A percentile compares a stretch with the other conserved stretches of the same genome.
phyloP scores from a whole-genome alignment of 1,284 basidiomycete species.

The Ceratobasidium theobromae region DNA sequence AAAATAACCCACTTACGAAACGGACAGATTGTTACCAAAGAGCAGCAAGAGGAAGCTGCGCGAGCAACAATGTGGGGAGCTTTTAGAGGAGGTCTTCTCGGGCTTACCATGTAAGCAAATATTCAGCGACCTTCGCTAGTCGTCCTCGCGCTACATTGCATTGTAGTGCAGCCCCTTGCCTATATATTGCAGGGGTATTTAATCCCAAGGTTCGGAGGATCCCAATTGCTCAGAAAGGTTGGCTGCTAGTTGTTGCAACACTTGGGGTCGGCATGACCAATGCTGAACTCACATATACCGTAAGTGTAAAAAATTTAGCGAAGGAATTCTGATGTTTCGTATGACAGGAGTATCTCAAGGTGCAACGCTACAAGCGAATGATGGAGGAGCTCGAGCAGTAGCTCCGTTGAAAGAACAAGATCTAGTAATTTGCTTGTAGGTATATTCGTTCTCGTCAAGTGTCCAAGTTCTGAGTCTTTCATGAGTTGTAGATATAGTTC shows the following conservation, averaged over 20 bases:
- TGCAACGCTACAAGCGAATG: slow-evolving; percentile 18
- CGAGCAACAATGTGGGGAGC: slow-evolving; percentile 23
- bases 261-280: slow-evolving; percentile 20
- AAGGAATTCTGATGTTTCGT: neutral
- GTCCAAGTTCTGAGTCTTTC: too few species aligned
- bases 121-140: neutral
- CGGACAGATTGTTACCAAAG: slow-evolving; percentile 9
- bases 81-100: slow-evolving; percentile 15
- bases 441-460: too few species aligned
- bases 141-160: neutral
- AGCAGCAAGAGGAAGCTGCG: slow-evolving; percentile 24
- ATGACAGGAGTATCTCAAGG: neutral
- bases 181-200: neutral
- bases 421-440: neutral
- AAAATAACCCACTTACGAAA: neutral
- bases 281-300: slow-evolving; percentile 16
- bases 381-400: slow-evolving; percentile 12
- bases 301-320: neutral
- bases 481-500: neutral
- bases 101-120: slow-evolving; percentile 5
- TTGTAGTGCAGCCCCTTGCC: neutral
- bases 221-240: slow-evolving; percentile 1
- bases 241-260: slow-evolving; percentile 3
- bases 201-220: slow-evolving; percentile 12
- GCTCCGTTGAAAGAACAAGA: neutral